phyloP scores from a whole-genome alignment of 345 rosid genomes.

The Linum trigynum region DNA sequence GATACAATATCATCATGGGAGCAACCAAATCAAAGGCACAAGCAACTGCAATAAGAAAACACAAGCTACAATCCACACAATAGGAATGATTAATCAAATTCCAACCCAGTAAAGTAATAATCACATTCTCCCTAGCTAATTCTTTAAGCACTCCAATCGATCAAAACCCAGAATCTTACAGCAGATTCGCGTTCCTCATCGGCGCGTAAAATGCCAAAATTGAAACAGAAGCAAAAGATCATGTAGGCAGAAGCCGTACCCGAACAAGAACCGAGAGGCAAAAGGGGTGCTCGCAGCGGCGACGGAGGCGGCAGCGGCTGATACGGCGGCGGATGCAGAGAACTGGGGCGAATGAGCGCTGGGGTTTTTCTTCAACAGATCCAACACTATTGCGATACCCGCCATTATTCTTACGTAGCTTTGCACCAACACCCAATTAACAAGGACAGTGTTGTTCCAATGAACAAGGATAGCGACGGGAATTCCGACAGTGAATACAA shows the following conservation, averaged over 20 bases:
- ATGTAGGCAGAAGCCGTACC: conserved; percentile 31
- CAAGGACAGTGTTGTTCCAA: background rate
- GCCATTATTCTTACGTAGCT: conserved; percentile 35
- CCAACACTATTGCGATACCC: conserved; percentile 68
- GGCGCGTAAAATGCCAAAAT: too few species aligned
- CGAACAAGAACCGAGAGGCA: conserved; percentile 66
- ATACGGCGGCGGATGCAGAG: conserved; percentile 46
- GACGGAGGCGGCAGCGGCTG: conserved; percentile 50
- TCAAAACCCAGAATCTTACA: conserved; percentile 1
- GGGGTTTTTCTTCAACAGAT: conserved; percentile 65
- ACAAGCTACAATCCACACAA: background rate
- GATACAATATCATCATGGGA: background rate
- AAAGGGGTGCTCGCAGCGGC: conserved; percentile 53
- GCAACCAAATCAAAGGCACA: background rate
- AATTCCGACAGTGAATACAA: too few species aligned
- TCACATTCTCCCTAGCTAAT: background rate
- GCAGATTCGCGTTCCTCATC: background rate
- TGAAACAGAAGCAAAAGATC: background rate
- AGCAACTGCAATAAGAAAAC: background rate
- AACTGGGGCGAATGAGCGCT: conserved; percentile 38
- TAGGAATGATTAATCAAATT: background rate
- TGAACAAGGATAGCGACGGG: too few species aligned
- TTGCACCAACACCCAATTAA: too few species aligned
- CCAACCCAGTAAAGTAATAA: background rate
- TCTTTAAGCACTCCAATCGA: background rate